Evolutionary conservation across 2,329 filamentous ascomycete species (phyloP), one percentile per base, ranked within the genome.

Genomic region (Aspergillus aculeatinus): DNA sequence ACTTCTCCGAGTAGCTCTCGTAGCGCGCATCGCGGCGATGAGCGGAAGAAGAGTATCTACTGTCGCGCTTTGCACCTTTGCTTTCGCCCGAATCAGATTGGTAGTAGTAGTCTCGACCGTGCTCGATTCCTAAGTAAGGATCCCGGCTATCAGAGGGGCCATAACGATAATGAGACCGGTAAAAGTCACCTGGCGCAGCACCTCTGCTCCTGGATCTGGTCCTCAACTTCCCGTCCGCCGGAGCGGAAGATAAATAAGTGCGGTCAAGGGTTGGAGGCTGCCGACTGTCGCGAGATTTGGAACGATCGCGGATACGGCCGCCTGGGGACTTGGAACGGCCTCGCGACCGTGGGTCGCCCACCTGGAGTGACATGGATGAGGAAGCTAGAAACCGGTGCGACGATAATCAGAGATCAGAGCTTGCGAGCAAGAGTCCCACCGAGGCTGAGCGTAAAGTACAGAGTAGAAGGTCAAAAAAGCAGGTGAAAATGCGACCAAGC

Each of bases 261-360:
- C 31, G 29, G 59, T 27, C 72, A 11, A 70, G 67, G 23, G 74
- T 70, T 27, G 70, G 71, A 12, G 74, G 68, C 12, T 63, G 67
- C 49, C 77, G 74, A 55, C 60, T 69, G 62, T 79, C 76, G 70
- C 77, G 77, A 67, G 78, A 79, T 56, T 73, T 73, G 50, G 78
- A 79, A 60, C 76, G 76, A 48, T 79, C 77, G 49, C 75, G 70
- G 62, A 65, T 72, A 33, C 73, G 72, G 29, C 77, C 76, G 58
- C 74, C 68, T 35, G 78, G 79, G 35, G 79, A 80, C 63, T 76
- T 80, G 62, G 78, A 80, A 57, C 79, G 74, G 62, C 74, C 75
- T 58, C 79, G 77, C 64, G 75, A 76, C 68, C 76, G 75, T 68
- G 76, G 70, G 65, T 77, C 75, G 59, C 73, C 65, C 55, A 77